These are phyloP conservation scores for Hyaloscypha finlandica DNA, from an alignment of 495 filamentous ascomycete species.

Conservation along the genomic window DNA sequence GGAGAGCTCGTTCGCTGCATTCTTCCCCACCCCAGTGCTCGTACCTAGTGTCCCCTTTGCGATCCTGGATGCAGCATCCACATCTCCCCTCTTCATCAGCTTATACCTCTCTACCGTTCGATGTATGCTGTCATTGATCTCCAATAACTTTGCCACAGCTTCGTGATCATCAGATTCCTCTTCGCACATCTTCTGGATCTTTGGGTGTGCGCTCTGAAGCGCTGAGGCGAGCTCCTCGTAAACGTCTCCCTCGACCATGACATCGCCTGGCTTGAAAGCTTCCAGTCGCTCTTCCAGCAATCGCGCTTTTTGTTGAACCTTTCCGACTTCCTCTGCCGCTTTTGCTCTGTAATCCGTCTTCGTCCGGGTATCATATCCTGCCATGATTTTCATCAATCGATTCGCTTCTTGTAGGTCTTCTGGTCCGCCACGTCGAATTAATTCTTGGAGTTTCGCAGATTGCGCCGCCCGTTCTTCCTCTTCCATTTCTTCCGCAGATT, in stretches of 20 bases:
- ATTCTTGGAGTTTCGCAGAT: slow-evolving; percentile 93
- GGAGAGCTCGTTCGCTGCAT: slow-evolving; percentile 81
- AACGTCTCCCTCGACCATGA: slow-evolving; percentile 85
- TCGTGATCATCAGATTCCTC: slow-evolving; percentile 96
- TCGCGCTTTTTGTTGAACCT: slow-evolving; percentile 90
- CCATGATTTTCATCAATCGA: slow-evolving; percentile 97
- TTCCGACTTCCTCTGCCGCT: slow-evolving; percentile 90
- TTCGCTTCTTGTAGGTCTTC: slow-evolving; percentile 96
- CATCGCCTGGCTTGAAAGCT: slow-evolving; percentile 77
- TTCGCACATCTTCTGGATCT: slow-evolving; percentile 99
- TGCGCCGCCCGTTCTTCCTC: slow-evolving; percentile 93
- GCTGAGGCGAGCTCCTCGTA: slow-evolving; percentile 95
- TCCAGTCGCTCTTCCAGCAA: slow-evolving; percentile 92
- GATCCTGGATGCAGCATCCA: slow-evolving; percentile 83
- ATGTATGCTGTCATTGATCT: slow-evolving; percentile 99
- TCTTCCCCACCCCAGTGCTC: slow-evolving; percentile 69
- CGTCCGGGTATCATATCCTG: slow-evolving; percentile 88
- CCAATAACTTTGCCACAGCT: slow-evolving; percentile 90
- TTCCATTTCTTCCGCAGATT: slow-evolving; percentile 98
- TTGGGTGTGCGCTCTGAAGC: slow-evolving; percentile 90
- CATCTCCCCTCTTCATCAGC: slow-evolving; percentile 88
- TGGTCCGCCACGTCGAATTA: slow-evolving; percentile 88
- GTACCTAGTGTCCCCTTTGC: slow-evolving; percentile 80
- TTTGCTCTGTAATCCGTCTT: slow-evolving; percentile 98
- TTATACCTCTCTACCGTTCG: slow-evolving; percentile 94